Base-by-base conservation (phyloP, 495 filamentous ascomycete species). In the Aspergillus carlsbadensis region DNA sequence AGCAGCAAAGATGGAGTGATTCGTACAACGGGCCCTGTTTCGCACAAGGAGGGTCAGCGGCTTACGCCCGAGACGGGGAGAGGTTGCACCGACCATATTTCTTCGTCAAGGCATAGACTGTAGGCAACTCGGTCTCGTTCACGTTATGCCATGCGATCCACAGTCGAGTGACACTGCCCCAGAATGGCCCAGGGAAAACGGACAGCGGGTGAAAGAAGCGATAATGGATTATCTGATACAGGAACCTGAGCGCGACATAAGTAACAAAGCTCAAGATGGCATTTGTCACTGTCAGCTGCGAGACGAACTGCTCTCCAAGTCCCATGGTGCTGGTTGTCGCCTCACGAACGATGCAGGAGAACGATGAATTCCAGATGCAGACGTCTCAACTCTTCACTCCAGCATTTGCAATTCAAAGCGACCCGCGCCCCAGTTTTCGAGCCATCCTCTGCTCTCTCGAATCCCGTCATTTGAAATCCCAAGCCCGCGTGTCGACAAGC, bases 121-220 rank as follows among this genome's bases (percentile, higher is more conserved):
- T 65, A 22, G 66, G 58, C 45, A 72, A 59, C 43, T 80, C 75
- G 6, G 73, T 76, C 37, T 68, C 70, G n/a, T 69, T 65, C 41
- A 78, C 18, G 52, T 76, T 77, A 57, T 77, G 75, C 62, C 72
- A 75, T 37, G 77, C 72, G 41, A 80, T 68, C 73, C 78, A 81
- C 2, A 84, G 66, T 31, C 76, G 63, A 18, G 81, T 80, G 5
- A 82, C 72, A 17, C 64, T 71, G 10, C 65, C 81, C 77, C 75
- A 81, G 62, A 82, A 82, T 1, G 81, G 81, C 15, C 81, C 81
- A 0, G 81, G 81, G 51, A 81, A 81, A 20, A 60, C 60, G 2
- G 70, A 59, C 2, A 84, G 65, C 6, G 80, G 79, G 50, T 81
- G 77, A 53, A 82, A 79, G 64, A 78, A 82, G 40, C 72, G 71